These are phyloP conservation scores for Farysia itapuensis DNA, from an alignment of 1,284 basidiomycete genomes.

Conservation along the genomic window DNA sequence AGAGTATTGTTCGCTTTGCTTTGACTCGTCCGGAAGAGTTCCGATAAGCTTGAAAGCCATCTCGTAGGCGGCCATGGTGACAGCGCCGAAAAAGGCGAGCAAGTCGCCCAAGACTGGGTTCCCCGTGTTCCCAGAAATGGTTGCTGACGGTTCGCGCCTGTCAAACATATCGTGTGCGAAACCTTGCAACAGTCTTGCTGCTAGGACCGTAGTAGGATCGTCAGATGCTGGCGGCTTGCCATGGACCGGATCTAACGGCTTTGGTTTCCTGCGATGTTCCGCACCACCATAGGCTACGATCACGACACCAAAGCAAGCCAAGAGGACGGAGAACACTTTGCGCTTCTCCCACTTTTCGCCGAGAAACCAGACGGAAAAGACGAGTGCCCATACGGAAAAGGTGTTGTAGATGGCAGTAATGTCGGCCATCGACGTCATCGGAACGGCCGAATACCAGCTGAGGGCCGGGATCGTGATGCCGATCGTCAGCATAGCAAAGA, in stretches of 20 bases:
- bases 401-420: slow-evolving; percentile 60
- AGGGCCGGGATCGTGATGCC: slow-evolving; percentile 54
- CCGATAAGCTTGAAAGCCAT: slow-evolving; percentile 55
- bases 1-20: slow-evolving; percentile 36
- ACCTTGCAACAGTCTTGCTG: slow-evolving; percentile 2
- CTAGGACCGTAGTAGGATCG: slow-evolving; percentile 6
- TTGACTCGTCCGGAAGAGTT: slow-evolving; percentile 47
- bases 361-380: slow-evolving; percentile 56
- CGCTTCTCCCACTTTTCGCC: slow-evolving; percentile 51
- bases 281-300: slow-evolving; percentile 55
- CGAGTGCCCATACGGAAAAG: slow-evolving; percentile 57
- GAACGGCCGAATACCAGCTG: slow-evolving; percentile 58
- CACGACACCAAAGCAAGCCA: slow-evolving; percentile 51
- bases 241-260: slow-evolving; percentile 36
- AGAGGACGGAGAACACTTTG: slow-evolving; percentile 51
- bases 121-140: neutral
- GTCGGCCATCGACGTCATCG: slow-evolving; percentile 58
- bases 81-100: slow-evolving; percentile 51
- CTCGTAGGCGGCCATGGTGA: slow-evolving; percentile 58
- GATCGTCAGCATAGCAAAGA: slow-evolving; percentile 46
- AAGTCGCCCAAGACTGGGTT: slow-evolving; percentile 49
- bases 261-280: slow-evolving; percentile 38
- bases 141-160: slow-evolving; percentile 1
- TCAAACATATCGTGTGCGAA: neutral
- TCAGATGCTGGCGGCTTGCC: slow-evolving; percentile 19